Evolutionary conservation across 2,329 filamentous ascomycete species (phyloP).

Genomic region (Nothomitra cinnamomea): DNA sequence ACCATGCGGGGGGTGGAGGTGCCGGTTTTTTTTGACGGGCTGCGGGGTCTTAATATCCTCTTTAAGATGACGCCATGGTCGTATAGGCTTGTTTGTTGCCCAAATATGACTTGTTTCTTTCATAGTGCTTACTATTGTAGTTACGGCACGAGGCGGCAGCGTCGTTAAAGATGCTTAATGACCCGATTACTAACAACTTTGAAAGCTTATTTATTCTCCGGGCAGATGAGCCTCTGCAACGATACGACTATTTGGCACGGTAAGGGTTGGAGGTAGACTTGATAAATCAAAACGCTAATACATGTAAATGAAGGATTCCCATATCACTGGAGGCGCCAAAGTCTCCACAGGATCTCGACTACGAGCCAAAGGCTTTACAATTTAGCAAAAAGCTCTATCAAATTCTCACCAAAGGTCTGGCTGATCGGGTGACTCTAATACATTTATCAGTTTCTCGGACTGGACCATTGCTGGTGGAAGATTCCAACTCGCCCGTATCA

Average conservation of each 20-base stretch:
- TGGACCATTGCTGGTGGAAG: constrained; percentile 31
- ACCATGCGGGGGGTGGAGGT: constrained; percentile 25
- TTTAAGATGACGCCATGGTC: constrained; percentile 88
- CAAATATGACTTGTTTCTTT: not conserved
- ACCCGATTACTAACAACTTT: constrained; percentile 63
- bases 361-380: constrained; percentile 4
- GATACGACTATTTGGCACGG: constrained; percentile 35
- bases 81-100: constrained; percentile 28
- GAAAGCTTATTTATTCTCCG: constrained; percentile 63
- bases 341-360: constrained; percentile 19
- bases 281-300: not conserved
- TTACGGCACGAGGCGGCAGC: constrained; percentile 58
- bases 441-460: constrained; percentile 31
- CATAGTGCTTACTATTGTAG: constrained; percentile 6
- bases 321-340: constrained; percentile 1
- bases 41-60: constrained; percentile 59
- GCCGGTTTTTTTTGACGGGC: constrained; percentile 65
- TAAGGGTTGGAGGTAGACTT: not conserved
- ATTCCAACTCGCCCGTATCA: constrained; percentile 17
- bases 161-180: constrained; percentile 58
- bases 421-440: constrained; percentile 55
- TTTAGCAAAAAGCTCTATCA: constrained; percentile 43
- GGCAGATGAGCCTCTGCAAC: constrained; percentile 31
- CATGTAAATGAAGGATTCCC: not conserved
- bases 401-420: constrained; percentile 52